Base-by-base conservation (phyloP, 768 basidiomycete genomes). In the Mrakia hoshinonis region DNA sequence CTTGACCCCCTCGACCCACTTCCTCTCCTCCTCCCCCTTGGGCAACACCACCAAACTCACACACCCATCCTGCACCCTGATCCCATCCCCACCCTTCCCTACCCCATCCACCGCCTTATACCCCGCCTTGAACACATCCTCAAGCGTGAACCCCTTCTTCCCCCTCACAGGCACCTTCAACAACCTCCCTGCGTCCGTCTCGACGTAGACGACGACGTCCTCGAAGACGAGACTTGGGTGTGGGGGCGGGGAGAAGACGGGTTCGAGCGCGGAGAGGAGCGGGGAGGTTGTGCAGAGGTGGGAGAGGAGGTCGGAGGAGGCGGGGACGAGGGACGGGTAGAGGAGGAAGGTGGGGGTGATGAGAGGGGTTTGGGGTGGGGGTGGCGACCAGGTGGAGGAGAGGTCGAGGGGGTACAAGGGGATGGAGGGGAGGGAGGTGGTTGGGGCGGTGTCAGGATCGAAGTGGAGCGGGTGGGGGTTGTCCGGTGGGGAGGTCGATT, bases 331-430 rank as follows among this genome's bases (percentile, higher is more conserved):
- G 43, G 43, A 7, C 7, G 96, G 96, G 79, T 97, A 96, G 73
- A 97, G 83, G 80, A 98, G 89, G 82, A 96, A 91, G 51, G 89
- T 87, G 2, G 96, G 95, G 77, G 96, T 81, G 51, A 82, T 78
- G 73, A 95, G 79, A 15, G 95, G 83, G 0, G 86, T 87, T 4
- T 75, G 58, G 0, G 73, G 79, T 77, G 74, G 83, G 74, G 69
- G 85, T 81, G 69, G 85, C 77, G 79, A 87, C 89, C 76, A 80
- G 54, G 52, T 36, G 52, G 36, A 36, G 22, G 51, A 15, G 31
- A 43, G 69, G 12, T 72, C 38, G 55, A 64, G 68, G 1, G 71
- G 74, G 22, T 49, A 74, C 43, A 13, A n/a, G 36, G 20, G 52
- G 43, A 6, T 24, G 26, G 31, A 47, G 18, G 11, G 31, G 24